Base-by-base conservation (phyloP, 1,139 yeast species). In the Kodamaea sp. region DNA sequence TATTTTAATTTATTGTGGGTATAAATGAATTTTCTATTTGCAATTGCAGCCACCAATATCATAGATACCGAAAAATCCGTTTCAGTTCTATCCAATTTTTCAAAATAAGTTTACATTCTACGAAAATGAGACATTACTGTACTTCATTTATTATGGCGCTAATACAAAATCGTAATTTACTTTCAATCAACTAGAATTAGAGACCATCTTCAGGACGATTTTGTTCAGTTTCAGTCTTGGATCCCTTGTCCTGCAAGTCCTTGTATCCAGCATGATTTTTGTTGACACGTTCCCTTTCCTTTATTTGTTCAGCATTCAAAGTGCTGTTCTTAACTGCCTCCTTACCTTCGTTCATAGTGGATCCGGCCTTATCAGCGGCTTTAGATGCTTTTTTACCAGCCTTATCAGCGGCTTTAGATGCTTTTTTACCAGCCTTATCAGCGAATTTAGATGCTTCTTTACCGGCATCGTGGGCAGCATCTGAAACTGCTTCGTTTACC, bases 201-300 rank as follows among this genome's bases (percentile, higher is more conserved):
- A 59, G 47, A 7, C 57, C 75, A 52, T 71, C 77, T 34, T 70
- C 75, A 2, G 75, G 72, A 47, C 77, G 65, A 51, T 67, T 62
- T 51, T 71, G 77, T 54, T 71, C 76, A 31, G 49, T 42, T 47
- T 70, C 75, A 24, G 58, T 61, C 49, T 69, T 65, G 34, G 60
- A 30, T 8, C 77, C 77, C 48, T 70, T 71, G 41, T 71, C 75
- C 49, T 67, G 70, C 49, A 71, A 63, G 43, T 54, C 48, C 29
- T 60, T 45, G 52, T 71, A 70, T 7, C 75, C 75, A 32, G 52
- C 40, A 34, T 55, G 44, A 46, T 67, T 63, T 28, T 59, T 40
- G 8, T 46, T 42, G 3, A 65, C 73, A 26, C 36, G 40, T 6
- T 29, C 32, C 36, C 32, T 33, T n/a, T 33, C 23, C 11, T 27